These are phyloP conservation scores for Triticum urartu DNA, from an alignment of 176 grass and related monocot species.

Conservation along the genomic window DNA sequence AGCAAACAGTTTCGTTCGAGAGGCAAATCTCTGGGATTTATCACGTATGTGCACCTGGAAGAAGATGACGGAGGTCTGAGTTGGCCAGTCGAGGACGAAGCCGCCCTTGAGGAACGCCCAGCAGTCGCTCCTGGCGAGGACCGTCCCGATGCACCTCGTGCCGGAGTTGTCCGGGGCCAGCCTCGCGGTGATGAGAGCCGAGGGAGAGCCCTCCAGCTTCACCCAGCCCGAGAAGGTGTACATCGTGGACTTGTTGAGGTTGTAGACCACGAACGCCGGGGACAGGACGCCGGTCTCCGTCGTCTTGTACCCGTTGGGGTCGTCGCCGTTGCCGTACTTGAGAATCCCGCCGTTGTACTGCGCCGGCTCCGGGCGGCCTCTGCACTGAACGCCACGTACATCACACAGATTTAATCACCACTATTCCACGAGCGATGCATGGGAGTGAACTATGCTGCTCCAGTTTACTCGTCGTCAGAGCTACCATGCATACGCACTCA, in stretches of 20 bases:
- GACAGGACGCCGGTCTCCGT: constrained; percentile 75
- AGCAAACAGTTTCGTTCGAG: not conserved
- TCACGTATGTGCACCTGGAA: constrained; percentile 47
- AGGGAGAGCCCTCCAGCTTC: constrained; percentile 58
- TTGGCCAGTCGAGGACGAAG: constrained; percentile 61
- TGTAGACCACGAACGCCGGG: constrained; percentile 75
- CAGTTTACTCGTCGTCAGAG: not conserved
- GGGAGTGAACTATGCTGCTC: not conserved
- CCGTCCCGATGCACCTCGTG: constrained; percentile 69
- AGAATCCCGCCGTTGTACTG: constrained; percentile 90
- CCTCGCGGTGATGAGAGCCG: constrained; percentile 68
- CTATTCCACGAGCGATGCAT: not conserved
- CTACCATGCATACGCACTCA: not conserved
- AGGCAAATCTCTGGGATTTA: not conserved
- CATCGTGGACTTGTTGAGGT: constrained; percentile 69
- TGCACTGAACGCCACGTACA: constrained; percentile 61
- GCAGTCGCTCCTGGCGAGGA: constrained; percentile 67
- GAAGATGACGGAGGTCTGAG: constrained; percentile 64
- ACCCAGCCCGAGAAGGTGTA: constrained; percentile 99
- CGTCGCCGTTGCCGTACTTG: constrained; percentile 51
- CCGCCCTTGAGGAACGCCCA: constrained; percentile 91
- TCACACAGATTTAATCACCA: not conserved
- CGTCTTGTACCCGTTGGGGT: constrained; percentile 58
- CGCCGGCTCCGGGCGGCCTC: constrained; percentile 68
- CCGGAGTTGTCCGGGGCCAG: constrained; percentile 66